Conservation (phyloP, 2,329 filamentous ascomycete species). For the Colletotrichum tabaci region DNA sequence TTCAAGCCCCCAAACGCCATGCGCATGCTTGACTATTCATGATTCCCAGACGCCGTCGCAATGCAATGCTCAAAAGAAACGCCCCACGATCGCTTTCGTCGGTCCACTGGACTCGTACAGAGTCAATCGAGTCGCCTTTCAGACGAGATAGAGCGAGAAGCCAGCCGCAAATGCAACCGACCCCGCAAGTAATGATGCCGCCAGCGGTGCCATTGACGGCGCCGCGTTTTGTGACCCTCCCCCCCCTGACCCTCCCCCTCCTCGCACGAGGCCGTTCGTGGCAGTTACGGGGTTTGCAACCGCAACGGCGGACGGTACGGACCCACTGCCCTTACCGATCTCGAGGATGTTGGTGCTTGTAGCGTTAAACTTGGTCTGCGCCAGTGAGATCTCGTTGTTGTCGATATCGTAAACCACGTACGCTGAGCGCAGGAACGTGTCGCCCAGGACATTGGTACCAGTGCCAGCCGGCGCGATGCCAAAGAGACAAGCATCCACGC, state of each 20-base stretch:
- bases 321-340: slow-evolving; percentile 64
- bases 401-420: slow-evolving; percentile 83
- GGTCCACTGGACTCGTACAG: not conserved
- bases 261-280: slow-evolving; percentile 56
- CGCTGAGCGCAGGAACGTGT: slow-evolving; percentile 81
- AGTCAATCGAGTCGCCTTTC: not conserved
- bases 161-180: slow-evolving; percentile 24
- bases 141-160: slow-evolving; percentile 13
- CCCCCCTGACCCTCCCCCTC: slow-evolving; percentile 16
- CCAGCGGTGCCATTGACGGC: slow-evolving; percentile 24
- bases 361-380: slow-evolving; percentile 75
- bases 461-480: slow-evolving; percentile 73
- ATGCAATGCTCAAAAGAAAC: slow-evolving; percentile 29
- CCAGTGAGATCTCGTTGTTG: slow-evolving; percentile 80
- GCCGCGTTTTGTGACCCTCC: slow-evolving; percentile 29
- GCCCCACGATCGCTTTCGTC: not conserved
- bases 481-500: slow-evolving; percentile 74
- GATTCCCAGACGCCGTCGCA: slow-evolving; percentile 32
- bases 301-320: slow-evolving; percentile 68
- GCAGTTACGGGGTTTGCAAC: slow-evolving; percentile 66
- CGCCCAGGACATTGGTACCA: slow-evolving; percentile 76
- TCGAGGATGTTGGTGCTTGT: slow-evolving; percentile 66
- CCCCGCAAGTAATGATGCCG: slow-evolving; percentile 31
- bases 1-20: slow-evolving; percentile 27
- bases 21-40: slow-evolving; percentile 10